These are phyloP conservation scores for Trebouxia sp. DNA, from an alignment of 139 green algal genomes.

Conservation along the genomic window DNA sequence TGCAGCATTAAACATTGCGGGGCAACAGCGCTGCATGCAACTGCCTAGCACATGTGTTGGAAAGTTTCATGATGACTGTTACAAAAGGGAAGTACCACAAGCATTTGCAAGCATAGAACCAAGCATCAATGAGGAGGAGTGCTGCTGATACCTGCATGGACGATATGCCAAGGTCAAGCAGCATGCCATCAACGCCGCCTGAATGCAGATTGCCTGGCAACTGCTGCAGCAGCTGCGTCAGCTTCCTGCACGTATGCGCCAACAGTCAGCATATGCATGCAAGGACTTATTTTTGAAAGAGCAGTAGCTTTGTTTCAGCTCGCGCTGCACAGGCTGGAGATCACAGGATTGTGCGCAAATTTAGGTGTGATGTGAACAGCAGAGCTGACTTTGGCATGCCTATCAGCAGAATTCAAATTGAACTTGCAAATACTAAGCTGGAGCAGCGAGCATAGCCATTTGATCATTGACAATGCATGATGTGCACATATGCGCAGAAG, in stretches of 20 bases:
- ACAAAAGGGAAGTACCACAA: no score
- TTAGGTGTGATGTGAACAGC: not conserved
- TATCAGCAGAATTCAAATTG: no score
- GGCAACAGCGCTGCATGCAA: no score
- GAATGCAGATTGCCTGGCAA: slow-evolving; percentile 28
- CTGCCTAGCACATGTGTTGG: no score
- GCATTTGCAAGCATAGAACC: no score
- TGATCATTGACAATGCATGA: not conserved
- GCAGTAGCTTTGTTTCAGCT: not conserved
- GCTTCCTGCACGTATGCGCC: slow-evolving; percentile 1
- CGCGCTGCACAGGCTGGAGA: slow-evolving; percentile 2
- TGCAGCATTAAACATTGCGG: no score
- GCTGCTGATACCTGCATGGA: slow-evolving; percentile 99
- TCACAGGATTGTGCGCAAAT: not conserved
- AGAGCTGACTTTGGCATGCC: no score
- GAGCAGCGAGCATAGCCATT: not conserved
- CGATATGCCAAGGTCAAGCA: slow-evolving; percentile 94
- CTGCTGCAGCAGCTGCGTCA: slow-evolving; percentile 41
- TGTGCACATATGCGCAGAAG: not conserved
- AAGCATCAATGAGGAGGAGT: no score
- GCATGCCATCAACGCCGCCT: slow-evolving; percentile 68
- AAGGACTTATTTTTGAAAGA: slow-evolving; percentile 48
- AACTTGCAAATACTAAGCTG: no score
- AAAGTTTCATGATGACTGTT: no score
- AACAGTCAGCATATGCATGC: not conserved